A percentile compares a stretch with the other conserved stretches of the same genome.
These are phyloP conservation scores for Xanthoconium separans DNA, from an alignment of 1,284 basidiomycete genomes.

Conservation along the genomic window DNA sequence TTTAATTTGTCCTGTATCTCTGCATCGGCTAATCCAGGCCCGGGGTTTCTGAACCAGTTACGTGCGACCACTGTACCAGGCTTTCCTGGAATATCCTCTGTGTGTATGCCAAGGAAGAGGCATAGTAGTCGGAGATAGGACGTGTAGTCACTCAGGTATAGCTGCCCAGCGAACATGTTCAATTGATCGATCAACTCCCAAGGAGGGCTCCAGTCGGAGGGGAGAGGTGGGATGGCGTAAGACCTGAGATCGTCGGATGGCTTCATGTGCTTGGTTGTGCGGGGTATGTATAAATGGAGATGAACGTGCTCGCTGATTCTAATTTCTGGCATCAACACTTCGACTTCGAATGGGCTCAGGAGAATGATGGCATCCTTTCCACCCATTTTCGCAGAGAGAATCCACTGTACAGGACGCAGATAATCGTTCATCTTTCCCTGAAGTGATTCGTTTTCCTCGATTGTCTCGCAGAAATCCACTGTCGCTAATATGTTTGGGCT, in stretches of 20 bases:
- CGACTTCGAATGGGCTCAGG: not conserved
- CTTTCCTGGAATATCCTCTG: not conserved
- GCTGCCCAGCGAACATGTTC: not conserved
- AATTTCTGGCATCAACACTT: not conserved
- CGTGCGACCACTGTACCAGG: not conserved
- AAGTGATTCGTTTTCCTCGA: not conserved
- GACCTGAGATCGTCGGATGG: not conserved
- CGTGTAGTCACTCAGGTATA: not conserved
- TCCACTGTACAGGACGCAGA: not conserved
- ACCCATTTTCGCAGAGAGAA: not conserved
- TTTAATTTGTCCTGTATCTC: not conserved
- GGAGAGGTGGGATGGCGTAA: not conserved
- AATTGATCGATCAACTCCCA: not conserved
- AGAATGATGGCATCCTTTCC: not conserved
- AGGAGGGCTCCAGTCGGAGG: not conserved
- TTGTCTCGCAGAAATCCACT: not conserved
- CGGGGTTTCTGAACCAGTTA: not conserved
- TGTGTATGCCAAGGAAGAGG: not conserved
- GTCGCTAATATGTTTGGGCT: not conserved
- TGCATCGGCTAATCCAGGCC: not conserved
- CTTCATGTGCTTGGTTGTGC: not conserved
- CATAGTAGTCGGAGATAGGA: not conserved
- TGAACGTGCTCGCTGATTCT: not conserved
- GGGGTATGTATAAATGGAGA: not conserved
- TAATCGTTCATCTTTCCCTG: not conserved